These are phyloP conservation scores for Spathaspora jeffriesii DNA, from an alignment of 1,139 yeast species.

Conservation along the genomic window DNA sequence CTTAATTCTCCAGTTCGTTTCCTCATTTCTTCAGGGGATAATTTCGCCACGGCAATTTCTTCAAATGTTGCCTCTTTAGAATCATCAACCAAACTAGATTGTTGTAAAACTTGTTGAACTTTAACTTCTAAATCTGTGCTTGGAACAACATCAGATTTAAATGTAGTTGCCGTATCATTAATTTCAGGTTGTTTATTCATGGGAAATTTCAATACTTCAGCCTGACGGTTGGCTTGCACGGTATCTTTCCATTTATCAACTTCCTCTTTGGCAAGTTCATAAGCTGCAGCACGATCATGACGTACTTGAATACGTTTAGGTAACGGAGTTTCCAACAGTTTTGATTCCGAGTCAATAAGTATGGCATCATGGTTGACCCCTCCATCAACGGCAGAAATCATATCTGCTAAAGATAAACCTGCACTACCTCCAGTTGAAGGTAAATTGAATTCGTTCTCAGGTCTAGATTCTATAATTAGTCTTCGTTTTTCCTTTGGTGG, in stretches of 20 bases:
- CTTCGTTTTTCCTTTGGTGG: conserved; percentile 39
- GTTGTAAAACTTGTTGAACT: conserved; percentile 59
- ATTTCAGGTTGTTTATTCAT: conserved; percentile 36
- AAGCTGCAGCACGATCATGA: conserved; percentile 88
- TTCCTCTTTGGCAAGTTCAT: conserved; percentile 83
- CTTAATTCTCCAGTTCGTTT: conserved; percentile 83
- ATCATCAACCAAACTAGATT: conserved; percentile 73
- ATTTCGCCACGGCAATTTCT: conserved; percentile 79
- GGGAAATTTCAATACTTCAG: conserved; percentile 83
- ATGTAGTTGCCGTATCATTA: conserved; percentile 55
- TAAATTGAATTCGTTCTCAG: conserved; percentile 72
- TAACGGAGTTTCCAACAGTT: conserved; percentile 74
- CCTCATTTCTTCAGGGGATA: conserved; percentile 78
- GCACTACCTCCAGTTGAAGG: conserved; percentile 56
- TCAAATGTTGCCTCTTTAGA: conserved; percentile 81
- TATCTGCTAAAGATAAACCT: conserved; percentile 69
- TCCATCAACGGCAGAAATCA: conserved; percentile 62
- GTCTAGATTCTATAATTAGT: conserved; percentile 51
- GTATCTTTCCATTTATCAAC: conserved; percentile 88
- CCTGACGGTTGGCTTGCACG: conserved; percentile 75
- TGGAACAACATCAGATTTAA: conserved; percentile 47
- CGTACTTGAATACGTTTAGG: conserved; percentile 86
- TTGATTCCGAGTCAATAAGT: conserved; percentile 41
- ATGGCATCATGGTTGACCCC: conserved; percentile 29
- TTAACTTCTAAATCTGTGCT: conserved; percentile 68